Evolutionary conservation across 2,329 filamentous ascomycete species (phyloP), one percentile per base, ranked within the genome.

Genomic region (Colletotrichum simmondsii): DNA sequence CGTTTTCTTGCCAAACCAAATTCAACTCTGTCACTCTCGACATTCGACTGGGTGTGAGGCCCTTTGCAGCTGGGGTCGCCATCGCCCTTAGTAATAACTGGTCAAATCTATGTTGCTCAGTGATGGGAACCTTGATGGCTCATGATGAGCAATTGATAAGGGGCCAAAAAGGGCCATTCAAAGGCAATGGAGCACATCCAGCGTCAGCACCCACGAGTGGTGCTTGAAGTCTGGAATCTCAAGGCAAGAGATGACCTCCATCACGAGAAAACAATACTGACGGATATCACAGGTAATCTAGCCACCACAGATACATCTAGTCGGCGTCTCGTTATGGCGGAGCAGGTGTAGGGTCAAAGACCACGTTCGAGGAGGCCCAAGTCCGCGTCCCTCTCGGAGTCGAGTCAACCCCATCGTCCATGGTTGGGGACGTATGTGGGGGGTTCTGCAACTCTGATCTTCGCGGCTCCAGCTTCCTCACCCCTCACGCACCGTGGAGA

Each of bases 391-490:
- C 16, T 11, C 8, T 5, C 10, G 19, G 42, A n/a, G 8, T 22
- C 19, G 24, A 65, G 60, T 61, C 65, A 46, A 73, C 56, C 66
- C 46, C 71, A 56, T 65, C 19, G 28, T 28, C 42, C 66, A 71
- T 35, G 71, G 61, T n/a, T 35, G 42, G 60, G 37, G 52, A 73
- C 56, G 61, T 24, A 46, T 49, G 46, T 65, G 71, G 70, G 71
- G 66, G 71, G 70, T 42, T 59, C n/a, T 58, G 53, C 32, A 26
- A 60, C 14, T 56, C 46, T 58, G 56, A 68, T 11, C 30, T 26
- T 37, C 12, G 32, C 14, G 46, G 66, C 46, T 64, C 49, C 49
- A 35, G 22, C 58, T 46, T 19, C 30, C 22, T 37, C 46, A 14
- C 53, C 65, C 70, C 54, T 59, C 68, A 69, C 52, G 24, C 42